These are phyloP conservation scores for Sphaceloma murrayae DNA, from an alignment of 2,329 filamentous ascomycete genomes.

Conservation along the genomic window DNA sequence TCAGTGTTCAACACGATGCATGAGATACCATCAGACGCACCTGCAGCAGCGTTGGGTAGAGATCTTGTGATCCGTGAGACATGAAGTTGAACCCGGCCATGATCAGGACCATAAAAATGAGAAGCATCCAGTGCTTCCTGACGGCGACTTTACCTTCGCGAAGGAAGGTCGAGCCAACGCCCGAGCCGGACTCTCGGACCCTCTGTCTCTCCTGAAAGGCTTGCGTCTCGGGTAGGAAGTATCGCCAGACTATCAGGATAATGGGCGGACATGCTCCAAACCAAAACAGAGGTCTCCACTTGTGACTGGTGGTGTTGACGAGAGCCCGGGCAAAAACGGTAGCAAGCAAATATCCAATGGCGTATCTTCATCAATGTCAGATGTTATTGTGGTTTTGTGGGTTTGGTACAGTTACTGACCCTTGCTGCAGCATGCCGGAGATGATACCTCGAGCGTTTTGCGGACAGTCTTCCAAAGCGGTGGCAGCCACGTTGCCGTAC, in stretches of 20 bases:
- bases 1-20: slow-evolving; percentile 36
- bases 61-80: slow-evolving; percentile 32
- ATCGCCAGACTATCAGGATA: slow-evolving; percentile 65
- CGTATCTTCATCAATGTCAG: slow-evolving; percentile 22
- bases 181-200: slow-evolving; percentile 45
- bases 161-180: slow-evolving; percentile 57
- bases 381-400: not conserved
- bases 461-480: slow-evolving; percentile 33
- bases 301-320: slow-evolving; percentile 62
- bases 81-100: slow-evolving; percentile 32
- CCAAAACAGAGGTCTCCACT: slow-evolving; percentile 77
- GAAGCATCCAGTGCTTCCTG: slow-evolving; percentile 64
- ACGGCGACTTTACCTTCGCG: slow-evolving; percentile 65
- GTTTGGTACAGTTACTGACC: slow-evolving; percentile 13
- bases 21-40: slow-evolving; percentile 43
- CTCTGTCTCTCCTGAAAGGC: slow-evolving; percentile 56
- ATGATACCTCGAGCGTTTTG: slow-evolving; percentile 33
- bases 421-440: slow-evolving; percentile 30
- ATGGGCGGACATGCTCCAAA: slow-evolving; percentile 73
- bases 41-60: slow-evolving; percentile 33
- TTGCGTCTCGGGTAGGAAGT: slow-evolving; percentile 66
- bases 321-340: slow-evolving; percentile 51
- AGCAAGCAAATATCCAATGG: slow-evolving; percentile 50
- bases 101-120: slow-evolving; percentile 67
- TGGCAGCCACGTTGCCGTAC: slow-evolving; percentile 28